Conservation (phyloP, 2,329 filamentous ascomycete genomes). For the Ophiocordyceps sinensis region DNA sequence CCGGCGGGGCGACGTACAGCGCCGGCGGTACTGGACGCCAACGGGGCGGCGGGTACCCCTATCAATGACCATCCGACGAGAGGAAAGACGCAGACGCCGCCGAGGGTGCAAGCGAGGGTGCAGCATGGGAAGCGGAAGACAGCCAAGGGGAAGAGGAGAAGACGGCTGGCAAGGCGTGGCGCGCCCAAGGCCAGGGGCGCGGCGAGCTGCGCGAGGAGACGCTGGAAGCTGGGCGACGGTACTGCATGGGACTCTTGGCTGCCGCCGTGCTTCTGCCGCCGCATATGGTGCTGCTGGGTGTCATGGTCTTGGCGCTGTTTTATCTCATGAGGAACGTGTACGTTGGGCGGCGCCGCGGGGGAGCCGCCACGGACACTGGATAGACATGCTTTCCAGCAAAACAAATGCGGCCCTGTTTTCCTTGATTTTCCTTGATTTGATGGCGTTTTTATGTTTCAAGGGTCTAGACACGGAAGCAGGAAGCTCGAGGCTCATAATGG, state of each 20-base stretch:
- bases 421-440: constrained; percentile 11
- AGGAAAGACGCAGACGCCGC: constrained; percentile 17
- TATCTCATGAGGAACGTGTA: constrained; percentile 23
- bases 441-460: constrained; percentile 12
- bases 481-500: too few species aligned
- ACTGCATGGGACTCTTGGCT: constrained; percentile 26
- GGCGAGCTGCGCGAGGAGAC: constrained; percentile 20
- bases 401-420: not conserved
- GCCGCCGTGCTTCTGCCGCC: constrained; percentile 32
- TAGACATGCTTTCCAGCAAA: constrained; percentile 8
- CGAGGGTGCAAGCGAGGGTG: constrained; percentile 19
- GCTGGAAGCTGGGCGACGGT: constrained; percentile 26
- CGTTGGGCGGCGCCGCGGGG: constrained; percentile 5
- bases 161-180: constrained; percentile 2
- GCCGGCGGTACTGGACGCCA: constrained; percentile 15
- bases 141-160: not conserved
- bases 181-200: constrained; percentile 15
- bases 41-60: constrained; percentile 26
- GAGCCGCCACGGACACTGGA: constrained; percentile 3
- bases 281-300: constrained; percentile 22
- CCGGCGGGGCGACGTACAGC: constrained; percentile 31
- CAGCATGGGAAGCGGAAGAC: constrained; percentile 1
- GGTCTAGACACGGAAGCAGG: too few species aligned
- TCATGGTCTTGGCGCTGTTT: constrained; percentile 19
- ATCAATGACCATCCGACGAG: constrained; percentile 33